Evolutionary conservation across 2,329 filamentous ascomycete genomes (phyloP).

Genomic region (Cercospora sp.): DNA sequence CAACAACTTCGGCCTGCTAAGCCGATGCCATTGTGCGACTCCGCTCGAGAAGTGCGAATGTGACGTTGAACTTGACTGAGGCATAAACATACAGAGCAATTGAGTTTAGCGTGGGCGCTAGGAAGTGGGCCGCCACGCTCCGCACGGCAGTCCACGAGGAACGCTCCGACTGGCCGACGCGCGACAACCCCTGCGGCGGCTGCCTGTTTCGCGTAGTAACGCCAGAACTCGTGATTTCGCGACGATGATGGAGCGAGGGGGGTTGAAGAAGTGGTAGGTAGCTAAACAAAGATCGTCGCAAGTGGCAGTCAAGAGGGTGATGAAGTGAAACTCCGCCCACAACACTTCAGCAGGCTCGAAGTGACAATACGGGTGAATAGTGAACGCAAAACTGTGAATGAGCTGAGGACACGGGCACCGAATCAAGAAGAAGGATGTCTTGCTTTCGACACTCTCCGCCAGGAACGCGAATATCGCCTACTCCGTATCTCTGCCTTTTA

Average conservation of each 20-base stretch:
- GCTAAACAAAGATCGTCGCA: not conserved
- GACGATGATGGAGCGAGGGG: not conserved
- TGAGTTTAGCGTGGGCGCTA: not conserved
- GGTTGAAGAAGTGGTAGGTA: not conserved
- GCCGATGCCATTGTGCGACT: not conserved
- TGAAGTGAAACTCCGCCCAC: not conserved
- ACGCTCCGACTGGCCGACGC: slow-evolving; percentile 3
- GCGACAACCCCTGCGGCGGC: not conserved
- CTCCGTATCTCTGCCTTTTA: no score
- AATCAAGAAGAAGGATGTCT: not conserved
- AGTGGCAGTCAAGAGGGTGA: not conserved
- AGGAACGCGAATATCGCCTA: no score
- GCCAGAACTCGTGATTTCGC: slow-evolving; percentile 7
- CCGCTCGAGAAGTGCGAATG: not conserved
- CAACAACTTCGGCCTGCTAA: not conserved
- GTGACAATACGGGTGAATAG: no score
- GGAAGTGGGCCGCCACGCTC: not conserved
- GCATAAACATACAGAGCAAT: not conserved
- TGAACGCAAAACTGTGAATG: not conserved
- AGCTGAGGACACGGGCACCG: not conserved
- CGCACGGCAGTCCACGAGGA: not conserved
- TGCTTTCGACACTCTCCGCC: no score
- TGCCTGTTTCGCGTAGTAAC: slow-evolving; percentile 12
- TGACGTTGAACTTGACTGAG: not conserved
- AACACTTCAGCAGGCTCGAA: no score